Evolutionary conservation across 192 early-diverging fungal species (phyloP).

Genomic region (Coemansia sp.): DNA sequence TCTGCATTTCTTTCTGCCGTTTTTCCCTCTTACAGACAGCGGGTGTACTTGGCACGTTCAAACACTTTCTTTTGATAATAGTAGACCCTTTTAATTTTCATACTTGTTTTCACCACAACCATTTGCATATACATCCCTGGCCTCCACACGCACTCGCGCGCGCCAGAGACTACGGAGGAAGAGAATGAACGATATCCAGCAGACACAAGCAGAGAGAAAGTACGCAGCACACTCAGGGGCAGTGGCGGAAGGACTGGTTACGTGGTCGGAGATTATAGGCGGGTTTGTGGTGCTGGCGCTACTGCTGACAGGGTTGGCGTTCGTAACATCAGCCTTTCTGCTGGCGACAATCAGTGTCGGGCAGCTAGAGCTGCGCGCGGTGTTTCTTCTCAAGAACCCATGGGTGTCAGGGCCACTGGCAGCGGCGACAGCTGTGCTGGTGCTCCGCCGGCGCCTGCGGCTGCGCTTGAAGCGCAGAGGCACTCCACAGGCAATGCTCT

Average conservation of each 20-base stretch:
- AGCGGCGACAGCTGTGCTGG: slow-evolving; percentile 16
- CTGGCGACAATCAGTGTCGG: slow-evolving; percentile 46
- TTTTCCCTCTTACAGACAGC: neutral
- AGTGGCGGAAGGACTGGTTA: slow-evolving; percentile 11
- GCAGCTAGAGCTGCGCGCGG: slow-evolving; percentile 46
- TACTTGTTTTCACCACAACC: neutral
- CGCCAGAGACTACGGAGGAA: neutral
- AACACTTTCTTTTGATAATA: neutral
- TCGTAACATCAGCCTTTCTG: slow-evolving; percentile 38
- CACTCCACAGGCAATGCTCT: neutral
- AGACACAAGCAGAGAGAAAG: slow-evolving; percentile 6
- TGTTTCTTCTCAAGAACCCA: slow-evolving; percentile 37
- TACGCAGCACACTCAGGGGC: slow-evolving; percentile 5
- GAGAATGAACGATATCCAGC: neutral
- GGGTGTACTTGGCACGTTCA: neutral
- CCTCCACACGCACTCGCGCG: neutral
- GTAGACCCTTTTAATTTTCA: neutral
- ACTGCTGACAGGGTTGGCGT: slow-evolving; percentile 25
- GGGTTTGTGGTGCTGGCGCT: slow-evolving; percentile 36
- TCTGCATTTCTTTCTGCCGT: neutral
- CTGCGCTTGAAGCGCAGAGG: slow-evolving; percentile 12
- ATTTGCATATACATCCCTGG: too few relatives aligned
- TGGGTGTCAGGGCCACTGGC: slow-evolving; percentile 34
- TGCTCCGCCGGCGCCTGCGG: slow-evolving; percentile 21
- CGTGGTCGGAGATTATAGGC: slow-evolving; percentile 37